A percentile compares a stretch with the other conserved stretches of the same genome.
phyloP scores from a whole-genome alignment of 2,329 filamentous ascomycete genomes.

The Neofusicoccum kwambonambiense region DNA sequence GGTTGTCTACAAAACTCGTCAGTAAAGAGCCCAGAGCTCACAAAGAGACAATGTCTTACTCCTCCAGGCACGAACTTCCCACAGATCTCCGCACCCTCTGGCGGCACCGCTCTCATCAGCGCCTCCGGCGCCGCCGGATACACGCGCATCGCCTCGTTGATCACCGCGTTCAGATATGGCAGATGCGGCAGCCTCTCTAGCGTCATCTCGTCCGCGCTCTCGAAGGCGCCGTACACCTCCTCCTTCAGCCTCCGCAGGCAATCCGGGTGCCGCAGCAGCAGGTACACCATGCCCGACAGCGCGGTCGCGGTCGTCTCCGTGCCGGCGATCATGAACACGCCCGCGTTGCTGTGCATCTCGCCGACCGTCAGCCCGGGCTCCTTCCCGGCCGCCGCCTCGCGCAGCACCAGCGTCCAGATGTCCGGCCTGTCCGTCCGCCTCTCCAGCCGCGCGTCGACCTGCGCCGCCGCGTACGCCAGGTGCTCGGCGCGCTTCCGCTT shows the following conservation, averaged over 20 bases:
- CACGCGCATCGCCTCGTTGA: conserved; percentile 44
- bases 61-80: conserved; percentile 21
- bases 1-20: conserved; percentile 24
- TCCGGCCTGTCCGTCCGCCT: background rate
- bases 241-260: background rate
- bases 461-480: background rate
- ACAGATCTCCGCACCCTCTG: conserved; percentile 29
- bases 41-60: conserved; percentile 19
- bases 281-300: conserved; percentile 36
- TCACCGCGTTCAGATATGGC: conserved; percentile 21
- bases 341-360: conserved; percentile 21
- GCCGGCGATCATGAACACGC: conserved; percentile 33
- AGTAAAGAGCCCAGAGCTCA: background rate
- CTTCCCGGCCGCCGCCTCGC: background rate
- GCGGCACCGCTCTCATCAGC: conserved; percentile 29
- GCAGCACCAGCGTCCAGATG: background rate
- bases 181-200: background rate
- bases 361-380: background rate
- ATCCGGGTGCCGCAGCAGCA: conserved; percentile 26
- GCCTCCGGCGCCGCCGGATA: conserved; percentile 44
- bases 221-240: background rate
- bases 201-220: conserved; percentile 14
- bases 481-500: background rate
- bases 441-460: background rate
- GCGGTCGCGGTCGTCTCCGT: conserved; percentile 45